phyloP scores from a whole-genome alignment of 2,329 filamentous ascomycete species.

The Colletotrichum lini region DNA sequence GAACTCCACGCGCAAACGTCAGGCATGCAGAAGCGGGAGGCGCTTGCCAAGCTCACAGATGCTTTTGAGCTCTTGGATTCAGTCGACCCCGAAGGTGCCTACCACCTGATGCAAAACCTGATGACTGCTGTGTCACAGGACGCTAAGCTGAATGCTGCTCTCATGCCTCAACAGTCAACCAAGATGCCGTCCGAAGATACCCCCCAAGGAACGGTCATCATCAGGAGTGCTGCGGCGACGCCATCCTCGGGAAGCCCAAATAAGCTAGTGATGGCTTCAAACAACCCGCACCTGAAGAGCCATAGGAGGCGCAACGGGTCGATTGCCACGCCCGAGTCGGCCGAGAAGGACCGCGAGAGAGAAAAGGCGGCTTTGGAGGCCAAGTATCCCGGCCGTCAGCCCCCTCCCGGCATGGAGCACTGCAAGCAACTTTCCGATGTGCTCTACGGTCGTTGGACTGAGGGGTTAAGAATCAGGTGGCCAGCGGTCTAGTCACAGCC shows the following conservation, averaged over 20 bases:
- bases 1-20: constrained; percentile 88
- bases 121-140: constrained; percentile 81
- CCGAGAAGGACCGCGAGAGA: constrained; percentile 61
- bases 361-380: constrained; percentile 65
- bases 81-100: constrained; percentile 90
- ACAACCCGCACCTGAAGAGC: constrained; percentile 88
- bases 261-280: constrained; percentile 83
- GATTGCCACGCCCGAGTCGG: constrained; percentile 50
- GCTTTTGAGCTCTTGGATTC: constrained; percentile 89
- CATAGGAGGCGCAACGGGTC: constrained; percentile 77
- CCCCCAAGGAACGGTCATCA: constrained; percentile 70
- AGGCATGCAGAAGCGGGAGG: constrained; percentile 79
- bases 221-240: constrained; percentile 61
- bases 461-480: constrained; percentile 84
- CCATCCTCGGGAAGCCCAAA: constrained; percentile 57
- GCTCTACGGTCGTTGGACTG: constrained; percentile 90
- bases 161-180: constrained; percentile 57
- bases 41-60: constrained; percentile 85
- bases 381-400: constrained; percentile 68
- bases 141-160: constrained; percentile 71
- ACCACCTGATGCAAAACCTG: constrained; percentile 84
- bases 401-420: constrained; percentile 87
- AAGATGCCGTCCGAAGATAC: constrained; percentile 61
- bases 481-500: constrained; percentile 55
- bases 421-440: constrained; percentile 91